Base-by-base conservation (phyloP, 331 rosid genomes). In the Quercus tomentella region DNA sequence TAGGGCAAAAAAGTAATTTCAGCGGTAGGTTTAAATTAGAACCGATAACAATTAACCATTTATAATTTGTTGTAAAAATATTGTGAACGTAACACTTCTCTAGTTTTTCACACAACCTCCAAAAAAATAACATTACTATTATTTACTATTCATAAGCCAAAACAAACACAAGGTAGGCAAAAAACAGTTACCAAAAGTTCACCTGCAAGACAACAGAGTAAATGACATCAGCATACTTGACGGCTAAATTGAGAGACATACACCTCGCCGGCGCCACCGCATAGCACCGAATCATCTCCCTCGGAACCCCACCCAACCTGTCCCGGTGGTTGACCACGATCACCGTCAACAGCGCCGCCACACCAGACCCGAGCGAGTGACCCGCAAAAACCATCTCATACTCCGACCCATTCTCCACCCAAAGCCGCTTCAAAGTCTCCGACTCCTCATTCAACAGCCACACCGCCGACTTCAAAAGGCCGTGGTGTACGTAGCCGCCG, bases 161-260 rank as follows among this genome's bases (percentile, higher is more conserved):
- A 41, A 52, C 51, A 69, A 60, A 26, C 43, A 55, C 56, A 1
- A 18, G 26, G 45, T 4, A 21, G 6, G 23, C 16, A 70, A 20
- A 1, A 70, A 56, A 65, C 33, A 41, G 11, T 41, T 8, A 41
- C 45, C 45, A 41, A 41, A 41, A 41, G 12, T 41, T 41, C 21
- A 94, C 98, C 98, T 95, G 99, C 90, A 95, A 76, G 4, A 95
- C 84, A 9, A 95, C 63, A 1, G 99, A 95, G 33, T 91, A 85
- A 16, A 95, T 87, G 28, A 93, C 90, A 82, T 95, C 92, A 17
- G 97, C 97, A 75, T 95, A 95, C 84, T 93, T 91, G 43, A 95
- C 99, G 0, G 99, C 99, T 88, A 95, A 83, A 86, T 95, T 95
- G 71, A 95, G 89, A 6, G 99, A 95, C 98, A 93, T 88, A 75